phyloP scores from a whole-genome alignment of 768 basidiomycete genomes.

The Cystofilobasidium bisporidii region DNA sequence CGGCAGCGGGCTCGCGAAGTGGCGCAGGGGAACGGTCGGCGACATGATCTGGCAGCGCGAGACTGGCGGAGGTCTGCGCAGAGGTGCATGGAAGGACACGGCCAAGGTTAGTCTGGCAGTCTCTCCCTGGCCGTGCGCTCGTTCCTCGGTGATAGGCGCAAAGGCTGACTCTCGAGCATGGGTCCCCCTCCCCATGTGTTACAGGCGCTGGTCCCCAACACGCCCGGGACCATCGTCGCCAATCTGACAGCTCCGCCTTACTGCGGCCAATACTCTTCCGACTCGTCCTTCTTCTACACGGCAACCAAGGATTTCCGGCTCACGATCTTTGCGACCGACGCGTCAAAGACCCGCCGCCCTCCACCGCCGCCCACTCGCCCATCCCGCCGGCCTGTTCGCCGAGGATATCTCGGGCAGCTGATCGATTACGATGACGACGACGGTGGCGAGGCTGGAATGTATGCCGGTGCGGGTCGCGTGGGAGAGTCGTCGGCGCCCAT shows the following conservation, averaged over 20 bases:
- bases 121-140: no score
- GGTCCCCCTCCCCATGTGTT: no score
- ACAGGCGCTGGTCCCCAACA: conserved; percentile 25
- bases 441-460: conserved; percentile 28
- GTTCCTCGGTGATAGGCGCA: not conserved
- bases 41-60: conserved; percentile 21
- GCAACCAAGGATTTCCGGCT: conserved; percentile 81
- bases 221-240: conserved; percentile 23
- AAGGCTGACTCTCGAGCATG: no score
- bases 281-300: conserved; percentile 87
- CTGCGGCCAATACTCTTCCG: conserved; percentile 41
- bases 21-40: not conserved
- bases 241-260: conserved; percentile 19
- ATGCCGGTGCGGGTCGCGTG: conserved; percentile 16
- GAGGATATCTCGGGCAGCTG: conserved; percentile 39
- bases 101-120: no score
- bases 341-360: conserved; percentile 17
- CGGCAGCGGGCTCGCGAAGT: not conserved
- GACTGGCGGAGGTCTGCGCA: conserved; percentile 2
- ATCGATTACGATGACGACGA: conserved; percentile 27
- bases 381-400: conserved; percentile 32
- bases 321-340: conserved; percentile 56
- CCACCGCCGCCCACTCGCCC: conserved; percentile 23
- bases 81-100: not conserved
- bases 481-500: conserved; percentile 39